A percentile compares a stretch with the other conserved stretches of the same genome.
Evolutionary conservation across 768 basidiomycete species (phyloP).

Genomic region (Neoboletus brunneissimus): DNA sequence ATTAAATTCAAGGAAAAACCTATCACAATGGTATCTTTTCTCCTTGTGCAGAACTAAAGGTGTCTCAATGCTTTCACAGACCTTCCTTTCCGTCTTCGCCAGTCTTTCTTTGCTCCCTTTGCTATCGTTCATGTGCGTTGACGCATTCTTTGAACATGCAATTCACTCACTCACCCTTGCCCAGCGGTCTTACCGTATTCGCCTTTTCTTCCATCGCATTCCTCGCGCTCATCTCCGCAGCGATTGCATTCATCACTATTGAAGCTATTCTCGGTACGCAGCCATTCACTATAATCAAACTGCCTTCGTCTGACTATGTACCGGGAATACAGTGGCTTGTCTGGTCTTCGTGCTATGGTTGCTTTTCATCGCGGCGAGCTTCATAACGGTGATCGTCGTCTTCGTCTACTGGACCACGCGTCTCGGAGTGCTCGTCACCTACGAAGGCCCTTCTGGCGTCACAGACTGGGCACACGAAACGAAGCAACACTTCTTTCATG

Average conservation of each 20-base stretch:
- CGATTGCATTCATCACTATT: slow-evolving; percentile 31
- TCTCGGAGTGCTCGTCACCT: slow-evolving; percentile 35
- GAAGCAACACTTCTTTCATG: slow-evolving; percentile 18
- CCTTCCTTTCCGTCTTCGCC: slow-evolving; percentile 40
- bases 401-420: slow-evolving; percentile 34
- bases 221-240: slow-evolving; percentile 35
- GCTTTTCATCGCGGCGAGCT: slow-evolving; percentile 33
- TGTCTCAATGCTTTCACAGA: slow-evolving; percentile 29
- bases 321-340: slow-evolving; percentile 29
- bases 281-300: not conserved
- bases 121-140: slow-evolving; percentile 40
- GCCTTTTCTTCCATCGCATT: slow-evolving; percentile 35
- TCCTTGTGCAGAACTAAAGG: not conserved
- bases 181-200: slow-evolving; percentile 35
- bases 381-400: slow-evolving; percentile 32
- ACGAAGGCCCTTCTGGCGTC: slow-evolving; percentile 32
- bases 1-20: slow-evolving; percentile 25
- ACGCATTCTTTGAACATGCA: slow-evolving; percentile 5
- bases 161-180: not conserved
- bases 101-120: slow-evolving; percentile 35
- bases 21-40: slow-evolving; percentile 23
- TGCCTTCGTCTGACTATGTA: not conserved
- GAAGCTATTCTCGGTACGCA: slow-evolving; percentile 31
- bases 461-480: slow-evolving; percentile 32
- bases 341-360: slow-evolving; percentile 34